Percentiles rank a stretch among this genome's conserved stretches.
Evolutionary conservation across 305 asterid genomes (phyloP).

Genomic region (Withania somnifera): DNA sequence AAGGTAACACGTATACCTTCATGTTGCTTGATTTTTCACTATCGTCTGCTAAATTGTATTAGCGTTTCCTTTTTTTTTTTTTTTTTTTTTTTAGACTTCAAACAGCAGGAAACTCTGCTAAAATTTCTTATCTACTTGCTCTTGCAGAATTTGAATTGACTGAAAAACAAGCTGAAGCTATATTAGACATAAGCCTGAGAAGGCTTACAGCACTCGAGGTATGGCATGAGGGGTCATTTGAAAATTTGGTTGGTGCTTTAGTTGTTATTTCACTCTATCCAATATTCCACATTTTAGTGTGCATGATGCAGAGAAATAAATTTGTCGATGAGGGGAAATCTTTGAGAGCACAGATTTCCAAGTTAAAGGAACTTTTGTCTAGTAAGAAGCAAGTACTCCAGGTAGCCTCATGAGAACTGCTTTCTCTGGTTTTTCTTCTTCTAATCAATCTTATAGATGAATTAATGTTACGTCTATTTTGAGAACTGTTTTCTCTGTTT

Average conservation of each 20-base stretch:
- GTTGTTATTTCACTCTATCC: not conserved
- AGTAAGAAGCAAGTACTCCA: slow-evolving; percentile 66
- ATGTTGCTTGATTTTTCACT: not conserved
- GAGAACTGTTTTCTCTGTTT: not conserved
- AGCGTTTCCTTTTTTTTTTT: too few relatives aligned
- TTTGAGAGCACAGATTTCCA: slow-evolving; percentile 58
- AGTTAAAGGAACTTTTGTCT: slow-evolving; percentile 74
- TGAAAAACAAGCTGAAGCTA: slow-evolving; percentile 95
- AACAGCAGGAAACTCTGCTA: not conserved
- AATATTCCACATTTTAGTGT: not conserved
- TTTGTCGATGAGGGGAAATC: slow-evolving; percentile 71
- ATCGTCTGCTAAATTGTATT: not conserved
- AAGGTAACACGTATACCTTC: slow-evolving; percentile 34
- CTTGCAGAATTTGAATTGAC: slow-evolving; percentile 68
- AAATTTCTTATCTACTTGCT: slow-evolving; percentile 1
- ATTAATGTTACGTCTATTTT: too few relatives aligned
- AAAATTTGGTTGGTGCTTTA: slow-evolving; percentile 11
- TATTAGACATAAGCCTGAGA: slow-evolving; percentile 92
- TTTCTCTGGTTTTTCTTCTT: not conserved
- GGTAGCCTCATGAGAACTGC: slow-evolving; percentile 26
- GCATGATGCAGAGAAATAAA: slow-evolving; percentile 67
- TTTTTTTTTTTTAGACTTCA: not conserved
- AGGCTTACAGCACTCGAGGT: slow-evolving; percentile 91
- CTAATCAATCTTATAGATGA: too few relatives aligned
- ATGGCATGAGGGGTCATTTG: slow-evolving; percentile 1